Percentiles rank a stretch among this genome's conserved stretches.
These are phyloP conservation scores for Mesembryanthemum crystallinum DNA, from an alignment of 148 eudicot species.

Conservation along the genomic window DNA sequence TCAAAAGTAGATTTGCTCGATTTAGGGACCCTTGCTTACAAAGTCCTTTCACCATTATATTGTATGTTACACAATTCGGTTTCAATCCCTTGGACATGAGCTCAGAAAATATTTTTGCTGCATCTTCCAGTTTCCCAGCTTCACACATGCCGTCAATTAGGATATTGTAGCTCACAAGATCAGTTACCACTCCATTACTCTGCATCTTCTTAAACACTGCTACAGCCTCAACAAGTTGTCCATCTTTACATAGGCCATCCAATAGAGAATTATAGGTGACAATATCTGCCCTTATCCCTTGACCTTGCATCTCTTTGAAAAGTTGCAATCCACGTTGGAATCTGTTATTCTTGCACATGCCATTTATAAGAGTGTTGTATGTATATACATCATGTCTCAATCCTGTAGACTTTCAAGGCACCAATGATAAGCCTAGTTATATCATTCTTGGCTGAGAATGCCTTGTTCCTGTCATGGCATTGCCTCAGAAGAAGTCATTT, in stretches of 20 bases:
- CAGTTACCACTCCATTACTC: background rate
- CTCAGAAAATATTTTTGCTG: background rate
- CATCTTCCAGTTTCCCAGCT: background rate
- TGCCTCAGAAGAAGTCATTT: too few relatives aligned
- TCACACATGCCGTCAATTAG: conserved; percentile 20
- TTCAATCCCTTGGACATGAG: background rate
- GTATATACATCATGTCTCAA: background rate
- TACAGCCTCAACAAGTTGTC: background rate
- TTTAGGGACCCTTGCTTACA: background rate
- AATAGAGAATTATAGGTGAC: too few relatives aligned
- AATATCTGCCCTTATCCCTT: background rate
- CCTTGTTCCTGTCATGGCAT: too few relatives aligned
- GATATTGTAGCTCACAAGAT: background rate
- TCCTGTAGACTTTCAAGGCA: too few relatives aligned
- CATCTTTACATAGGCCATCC: background rate
- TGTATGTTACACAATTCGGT: background rate
- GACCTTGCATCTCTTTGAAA: background rate
- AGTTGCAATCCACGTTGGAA: background rate
- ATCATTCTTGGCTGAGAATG: too few relatives aligned
- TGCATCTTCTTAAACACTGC: background rate
- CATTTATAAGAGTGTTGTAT: background rate
- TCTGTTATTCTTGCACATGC: background rate
- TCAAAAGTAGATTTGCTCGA: background rate
- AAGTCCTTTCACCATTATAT: conserved; percentile 1
- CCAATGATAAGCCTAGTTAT: too few relatives aligned